Base-by-base conservation (phyloP, 208 protist genomes). In the Herpetomonas muscarum region DNA sequence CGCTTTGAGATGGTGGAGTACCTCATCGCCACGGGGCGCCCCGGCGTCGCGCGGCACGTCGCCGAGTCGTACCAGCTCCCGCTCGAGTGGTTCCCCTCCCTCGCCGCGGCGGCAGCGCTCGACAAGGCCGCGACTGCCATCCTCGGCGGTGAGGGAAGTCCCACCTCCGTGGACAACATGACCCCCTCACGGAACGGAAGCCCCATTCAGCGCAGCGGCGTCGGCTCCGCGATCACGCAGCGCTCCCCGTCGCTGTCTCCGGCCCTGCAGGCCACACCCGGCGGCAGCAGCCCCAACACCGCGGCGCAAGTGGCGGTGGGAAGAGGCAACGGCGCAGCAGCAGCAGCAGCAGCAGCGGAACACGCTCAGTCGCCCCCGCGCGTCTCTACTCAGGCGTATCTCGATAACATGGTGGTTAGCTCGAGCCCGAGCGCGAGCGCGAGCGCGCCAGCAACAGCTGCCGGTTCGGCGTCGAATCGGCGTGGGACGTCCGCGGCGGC, bases 1-100 rank as follows among this genome's bases (percentile, higher is more conserved):
- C 81, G 79, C 12, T 71, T 87, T 10, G 87, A 94, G 34, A 81
- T 94, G 58, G 72, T 94, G 1, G 64, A 85, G 28, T 94, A 94
- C 64, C 69, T 94, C 24, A 74, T 94, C 36, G 57, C 65, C 9
- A 94, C 87, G n/a, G 62, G 76, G 12, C 78, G 83, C 12, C 44
- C 64, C 29, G 57, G 49, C 31, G 64, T 88, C 17, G 87, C 87
- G 15, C 49, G 54, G 42, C 78, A 87, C 58, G 79, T 90, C 19
- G 66, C 70, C 2, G 59, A 76, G 3, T 52, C 61, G 34, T 94
- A 94, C 71, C 62, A 61, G 9, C 66, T 94, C 19, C 81, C 87
- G 0, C 55, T 81, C 17, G 65, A 81, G 64, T 87, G 77, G 79
- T 94, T 94, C 55, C 83, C 87, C 24, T 68, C 49, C n/a, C 67